These are phyloP conservation scores for Isatis lusitanica DNA, from an alignment of 441 rosid genomes.

Conservation along the genomic window DNA sequence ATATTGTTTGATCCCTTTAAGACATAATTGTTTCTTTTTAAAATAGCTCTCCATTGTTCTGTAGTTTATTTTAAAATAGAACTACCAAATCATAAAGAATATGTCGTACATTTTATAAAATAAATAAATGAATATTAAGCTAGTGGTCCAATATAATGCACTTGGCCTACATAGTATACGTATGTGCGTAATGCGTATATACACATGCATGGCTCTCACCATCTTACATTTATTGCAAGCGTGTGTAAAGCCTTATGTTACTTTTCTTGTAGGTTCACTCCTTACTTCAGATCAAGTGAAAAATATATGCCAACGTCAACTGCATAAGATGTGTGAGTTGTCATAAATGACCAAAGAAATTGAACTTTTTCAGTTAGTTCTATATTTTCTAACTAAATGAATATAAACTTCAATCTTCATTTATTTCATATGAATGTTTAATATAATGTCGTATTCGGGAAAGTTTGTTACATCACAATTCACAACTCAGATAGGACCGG, in stretches of 20 bases:
- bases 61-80: neutral
- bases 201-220: neutral
- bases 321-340: conserved; percentile 30
- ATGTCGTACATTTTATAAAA: neutral
- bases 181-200: neutral
- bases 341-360: conserved; percentile 21
- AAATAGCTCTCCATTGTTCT: neutral
- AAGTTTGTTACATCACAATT: conserved; percentile 28
- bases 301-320: neutral
- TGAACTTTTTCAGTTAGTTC: neutral
- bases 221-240: conserved; percentile 28
- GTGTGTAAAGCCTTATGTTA: conserved; percentile 24
- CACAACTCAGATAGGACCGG: conserved; percentile 29
- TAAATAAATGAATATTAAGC: neutral
- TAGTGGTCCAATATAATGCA: conserved; percentile 15
- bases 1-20: neutral
- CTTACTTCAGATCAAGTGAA: conserved; percentile 26
- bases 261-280: conserved; percentile 13
- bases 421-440: conserved; percentile 25
- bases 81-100: neutral
- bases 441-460: conserved; percentile 20
- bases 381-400: neutral
- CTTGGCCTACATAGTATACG: conserved; percentile 18
- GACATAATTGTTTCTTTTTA: neutral
- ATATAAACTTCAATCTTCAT: conserved; percentile 17